Evolutionary conservation across 2,329 filamentous ascomycete genomes (phyloP), one percentile per base, ranked within the genome.

Genomic region (Sporothrix globosa): DNA sequence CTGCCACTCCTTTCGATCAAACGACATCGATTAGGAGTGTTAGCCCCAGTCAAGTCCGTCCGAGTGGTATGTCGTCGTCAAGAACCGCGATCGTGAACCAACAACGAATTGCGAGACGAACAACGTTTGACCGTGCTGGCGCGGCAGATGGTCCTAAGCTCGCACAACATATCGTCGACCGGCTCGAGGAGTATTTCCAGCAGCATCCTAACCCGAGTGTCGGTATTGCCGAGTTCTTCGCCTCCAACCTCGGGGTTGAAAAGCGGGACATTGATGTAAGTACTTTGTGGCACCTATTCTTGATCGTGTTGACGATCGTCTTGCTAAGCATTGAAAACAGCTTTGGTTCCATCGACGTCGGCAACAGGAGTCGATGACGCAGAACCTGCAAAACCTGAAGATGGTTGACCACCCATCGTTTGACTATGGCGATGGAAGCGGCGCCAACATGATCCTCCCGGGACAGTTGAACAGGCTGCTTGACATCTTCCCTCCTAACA

Each of bases 281-380:
- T 67, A 46, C 14, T 24, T 10, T 39, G 6, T 10, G 11, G 3
- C 4, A 3, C 27, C 6, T 41, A 10, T 30, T 13, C 34, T 34
- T 39, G 11, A 6, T 54, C 52, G 27, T 63, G 34, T 34, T 34
- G 2, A 13, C 14, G 48, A 48, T 66, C 4, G n/a, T 21, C 27
- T 34, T 48, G 14, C 44, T 63, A 46, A 54, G 34, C 10, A 27
- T 5, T 53, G 3, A 50, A n/a, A n/a, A 53, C 44, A 74, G 70
- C 50, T 76, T 30, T 88, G 86, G 86, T 87, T 87, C 74, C 82
- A 85, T 71, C 83, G 86, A 71, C 83, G 85, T 24, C 81, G 84
- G 41, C 82, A 86, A 66, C 82, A 82, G 65, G 84, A 86, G 72
- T 77, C 80, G 21, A 81, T 84, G 44, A 79, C 79, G 2, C 79